phyloP scores from a whole-genome alignment of 176 grass and related monocot species.

The Raddia distichophylla region DNA sequence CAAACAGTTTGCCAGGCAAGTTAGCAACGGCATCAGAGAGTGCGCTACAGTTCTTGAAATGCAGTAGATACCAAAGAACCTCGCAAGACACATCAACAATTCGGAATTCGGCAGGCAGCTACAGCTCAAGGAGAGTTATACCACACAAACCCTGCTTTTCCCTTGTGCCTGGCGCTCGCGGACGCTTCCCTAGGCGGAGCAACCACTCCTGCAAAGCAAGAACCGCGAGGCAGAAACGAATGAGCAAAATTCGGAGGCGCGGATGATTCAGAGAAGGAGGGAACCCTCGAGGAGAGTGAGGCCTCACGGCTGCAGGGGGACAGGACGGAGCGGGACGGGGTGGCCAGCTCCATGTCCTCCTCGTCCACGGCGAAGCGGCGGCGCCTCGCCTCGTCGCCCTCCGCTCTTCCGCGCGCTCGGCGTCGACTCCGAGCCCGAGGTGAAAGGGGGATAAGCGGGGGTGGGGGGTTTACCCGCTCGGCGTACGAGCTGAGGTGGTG shows the following conservation, averaged over 20 bases:
- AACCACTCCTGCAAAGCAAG: conserved; percentile 20
- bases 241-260: not conserved
- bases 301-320: conserved; percentile 39
- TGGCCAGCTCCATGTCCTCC: conserved; percentile 39
- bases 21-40: not conserved
- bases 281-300: not conserved
- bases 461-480: no score
- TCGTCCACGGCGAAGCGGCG: not conserved
- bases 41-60: not conserved
- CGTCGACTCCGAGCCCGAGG: not conserved
- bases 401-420: not conserved
- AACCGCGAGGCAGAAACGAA: conserved; percentile 12
- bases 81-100: not conserved
- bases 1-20: not conserved
- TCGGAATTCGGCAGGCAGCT: not conserved
- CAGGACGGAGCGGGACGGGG: conserved; percentile 37
- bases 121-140: conserved; percentile 26
- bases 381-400: not conserved
- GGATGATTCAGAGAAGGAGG: not conserved
- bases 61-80: not conserved
- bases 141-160: conserved; percentile 22
- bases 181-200: conserved; percentile 23
- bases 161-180: not conserved
- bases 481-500: conserved; percentile 44
- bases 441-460: conserved; percentile 47